phyloP scores from a whole-genome alignment of 371 early-diverging fungal genomes.

The Quaeritorhiza haematococci region DNA sequence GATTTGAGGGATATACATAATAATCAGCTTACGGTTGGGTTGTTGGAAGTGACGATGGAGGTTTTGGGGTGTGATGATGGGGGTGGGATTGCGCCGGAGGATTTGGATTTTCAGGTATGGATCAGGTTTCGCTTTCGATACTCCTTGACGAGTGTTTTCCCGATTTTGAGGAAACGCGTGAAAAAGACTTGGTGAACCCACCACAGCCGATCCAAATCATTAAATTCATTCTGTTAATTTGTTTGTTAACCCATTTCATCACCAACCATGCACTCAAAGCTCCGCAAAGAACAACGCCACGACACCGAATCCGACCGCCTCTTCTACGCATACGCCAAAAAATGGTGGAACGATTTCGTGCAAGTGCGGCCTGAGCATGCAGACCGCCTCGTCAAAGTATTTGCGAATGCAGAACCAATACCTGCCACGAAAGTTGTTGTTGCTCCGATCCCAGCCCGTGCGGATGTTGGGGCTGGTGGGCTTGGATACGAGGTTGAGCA shows the following conservation, averaged over 20 bases:
- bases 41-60: background rate
- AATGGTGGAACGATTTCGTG: slow-evolving; percentile 39
- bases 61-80: too few relatives aligned
- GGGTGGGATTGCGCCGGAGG: slow-evolving; percentile 19
- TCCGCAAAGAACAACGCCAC: slow-evolving; percentile 15
- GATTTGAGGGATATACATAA: slow-evolving; percentile 4
- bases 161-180: too few relatives aligned
- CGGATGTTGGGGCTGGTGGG: slow-evolving; percentile 8
- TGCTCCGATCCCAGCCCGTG: background rate
- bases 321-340: slow-evolving; percentile 24
- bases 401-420: slow-evolving; percentile 25
- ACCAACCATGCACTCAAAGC: slow-evolving; percentile 1
- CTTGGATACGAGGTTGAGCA: too few relatives aligned
- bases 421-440: background rate
- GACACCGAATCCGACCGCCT: slow-evolving; percentile 15
- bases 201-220: too few relatives aligned
- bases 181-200: too few relatives aligned
- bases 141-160: background rate
- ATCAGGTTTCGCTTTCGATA: background rate
- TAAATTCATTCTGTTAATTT: too few relatives aligned
- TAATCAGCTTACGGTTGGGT: slow-evolving; percentile 7
- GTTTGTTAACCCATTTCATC: background rate
- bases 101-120: slow-evolving; percentile 19
- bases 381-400: slow-evolving; percentile 29
- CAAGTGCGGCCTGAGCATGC: slow-evolving; percentile 26